phyloP scores from a whole-genome alignment of 2,329 filamentous ascomycete species.

The Colletotrichum endophyticum region DNA sequence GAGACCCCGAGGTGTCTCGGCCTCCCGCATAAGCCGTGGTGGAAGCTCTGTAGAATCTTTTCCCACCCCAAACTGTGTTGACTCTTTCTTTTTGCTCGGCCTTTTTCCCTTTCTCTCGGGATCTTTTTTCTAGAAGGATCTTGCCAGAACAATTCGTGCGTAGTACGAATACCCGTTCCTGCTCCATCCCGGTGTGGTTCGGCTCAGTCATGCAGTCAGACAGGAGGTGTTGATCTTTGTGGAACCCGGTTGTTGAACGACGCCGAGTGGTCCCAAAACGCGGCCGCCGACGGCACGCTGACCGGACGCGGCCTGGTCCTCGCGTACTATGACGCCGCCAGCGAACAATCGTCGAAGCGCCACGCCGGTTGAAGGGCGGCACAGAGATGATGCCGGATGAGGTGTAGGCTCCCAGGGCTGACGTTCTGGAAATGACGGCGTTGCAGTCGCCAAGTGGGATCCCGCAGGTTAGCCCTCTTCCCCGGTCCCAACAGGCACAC shows the following conservation, averaged over 20 bases:
- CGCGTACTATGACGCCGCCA: background rate
- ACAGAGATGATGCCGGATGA: background rate
- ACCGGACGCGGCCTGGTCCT: background rate
- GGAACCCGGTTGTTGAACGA: background rate
- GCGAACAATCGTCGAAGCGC: background rate
- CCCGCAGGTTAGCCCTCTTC: background rate
- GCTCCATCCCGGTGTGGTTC: background rate
- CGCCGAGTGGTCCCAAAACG: background rate
- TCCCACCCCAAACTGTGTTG: background rate
- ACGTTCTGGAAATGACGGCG: slow-evolving; percentile 10
- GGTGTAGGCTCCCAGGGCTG: background rate
- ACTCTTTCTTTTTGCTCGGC: background rate
- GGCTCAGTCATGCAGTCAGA: background rate
- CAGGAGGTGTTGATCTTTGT: slow-evolving; percentile 5
- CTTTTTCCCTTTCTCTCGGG: background rate
- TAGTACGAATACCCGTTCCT: background rate
- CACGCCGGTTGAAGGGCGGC: background rate
- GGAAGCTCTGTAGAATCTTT: background rate
- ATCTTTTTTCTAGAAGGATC: background rate
- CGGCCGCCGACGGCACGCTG: background rate
- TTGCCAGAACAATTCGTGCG: background rate
- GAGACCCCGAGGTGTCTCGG: background rate
- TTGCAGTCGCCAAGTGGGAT: slow-evolving; percentile 5
- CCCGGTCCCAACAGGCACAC: background rate
- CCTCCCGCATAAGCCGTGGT: background rate